Base-by-base conservation (phyloP, 2,329 filamentous ascomycete species). In the Colletotrichum abscissum region DNA sequence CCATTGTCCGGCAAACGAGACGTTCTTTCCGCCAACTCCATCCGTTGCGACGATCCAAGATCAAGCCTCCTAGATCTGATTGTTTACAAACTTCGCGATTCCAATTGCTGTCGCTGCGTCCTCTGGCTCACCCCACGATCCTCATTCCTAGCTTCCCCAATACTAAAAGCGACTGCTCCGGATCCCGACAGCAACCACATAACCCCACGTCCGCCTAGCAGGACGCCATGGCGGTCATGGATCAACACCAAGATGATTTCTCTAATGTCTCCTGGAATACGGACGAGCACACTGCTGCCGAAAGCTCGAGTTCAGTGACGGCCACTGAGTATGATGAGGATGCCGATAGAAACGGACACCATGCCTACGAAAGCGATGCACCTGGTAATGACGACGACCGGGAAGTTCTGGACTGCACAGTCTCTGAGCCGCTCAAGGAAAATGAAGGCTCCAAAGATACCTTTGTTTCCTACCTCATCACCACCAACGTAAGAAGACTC, bases 401-500 rank as follows among this genome's bases (percentile, higher is more conserved):
- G 49, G 96, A 97, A 76, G 89, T 90, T 69, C 88, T 99, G 56
- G 93, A 97, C 80, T 98, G 95, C 81, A 91, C 87, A 22, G 96
- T 99, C 22, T 91, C 91, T 67, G 90, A 92, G 72, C 95, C 97
- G 24, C 90, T 96, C 83, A 98, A 98, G 84, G 97, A 98, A 86
- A 97, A 96, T 79, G 95, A 98, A 79, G 96, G 97, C 60, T 97
- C 95, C 72, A 98, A 98, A 83, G 97, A 98, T 84, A 93, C 95
- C 67, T 99, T 97, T 85, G 93, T 98, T 72, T 98, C 97, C 12
- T 99, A 99, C 82, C 88, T 97, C 63, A 94, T 99, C 76, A 97
- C 94, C 57, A 98, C 97, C 66, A 89, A 95, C 84, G 95, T 97
- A 86, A 35, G 82, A 67, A 56, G 28, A 46, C 57, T 38, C 68